These are phyloP conservation scores for Schwanniomyces sp. DNA, from an alignment of 805 yeast species.

Conservation along the genomic window DNA sequence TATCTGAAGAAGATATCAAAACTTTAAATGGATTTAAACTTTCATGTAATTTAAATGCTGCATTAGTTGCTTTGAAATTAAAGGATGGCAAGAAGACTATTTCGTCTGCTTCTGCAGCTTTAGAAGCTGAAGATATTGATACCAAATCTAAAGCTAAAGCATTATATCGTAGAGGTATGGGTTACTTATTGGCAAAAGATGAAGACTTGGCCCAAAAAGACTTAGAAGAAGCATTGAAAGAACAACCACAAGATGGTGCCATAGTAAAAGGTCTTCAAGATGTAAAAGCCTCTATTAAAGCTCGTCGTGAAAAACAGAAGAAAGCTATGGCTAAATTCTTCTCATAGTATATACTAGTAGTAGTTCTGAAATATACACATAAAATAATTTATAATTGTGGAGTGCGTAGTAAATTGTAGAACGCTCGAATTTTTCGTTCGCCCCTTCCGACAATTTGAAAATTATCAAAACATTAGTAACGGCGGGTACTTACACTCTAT, in stretches of 20 bases:
- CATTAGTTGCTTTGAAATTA: constrained; percentile 70
- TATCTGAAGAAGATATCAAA: constrained; percentile 53
- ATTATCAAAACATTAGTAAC: constrained; percentile 2
- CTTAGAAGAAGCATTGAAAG: constrained; percentile 61
- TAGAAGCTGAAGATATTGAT: constrained; percentile 58
- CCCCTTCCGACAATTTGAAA: constrained; percentile 9
- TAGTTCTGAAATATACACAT: constrained; percentile 2
- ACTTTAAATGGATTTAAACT: constrained; percentile 55
- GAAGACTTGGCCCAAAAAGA: constrained; percentile 69
- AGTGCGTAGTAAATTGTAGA: constrained; percentile 4
- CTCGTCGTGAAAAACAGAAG: constrained; percentile 65
- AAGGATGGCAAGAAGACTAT: constrained; percentile 55
- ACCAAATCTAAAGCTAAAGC: constrained; percentile 82
- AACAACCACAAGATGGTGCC: constrained; percentile 72
- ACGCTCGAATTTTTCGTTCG: constrained; percentile 11
- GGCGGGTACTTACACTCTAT: not conserved
- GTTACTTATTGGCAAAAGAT: constrained; percentile 60
- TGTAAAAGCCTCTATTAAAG: constrained; percentile 51
- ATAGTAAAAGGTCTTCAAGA: constrained; percentile 63
- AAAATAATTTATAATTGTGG: not conserved
- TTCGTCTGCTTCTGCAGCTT: constrained; percentile 62
- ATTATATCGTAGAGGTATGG: constrained; percentile 79
- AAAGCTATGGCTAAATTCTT: constrained; percentile 76
- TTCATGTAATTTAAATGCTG: constrained; percentile 68
- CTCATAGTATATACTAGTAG: constrained; percentile 8